These are phyloP conservation scores for Schizothecium vesticola DNA, from an alignment of 495 filamentous ascomycete species.

Conservation along the genomic window DNA sequence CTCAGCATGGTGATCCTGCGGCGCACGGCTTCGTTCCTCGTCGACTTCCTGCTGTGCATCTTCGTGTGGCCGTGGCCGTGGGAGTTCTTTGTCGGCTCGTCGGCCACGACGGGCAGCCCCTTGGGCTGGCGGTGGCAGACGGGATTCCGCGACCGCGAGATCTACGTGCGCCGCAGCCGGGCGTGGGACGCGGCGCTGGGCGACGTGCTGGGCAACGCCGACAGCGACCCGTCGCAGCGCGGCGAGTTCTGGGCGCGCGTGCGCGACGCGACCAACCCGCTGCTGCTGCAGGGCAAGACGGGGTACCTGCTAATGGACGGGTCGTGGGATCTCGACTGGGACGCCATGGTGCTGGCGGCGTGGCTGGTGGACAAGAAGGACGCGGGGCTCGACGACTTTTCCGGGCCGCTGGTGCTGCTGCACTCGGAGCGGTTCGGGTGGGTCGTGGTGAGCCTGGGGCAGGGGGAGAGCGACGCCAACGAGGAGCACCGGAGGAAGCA, in stretches of 20 bases:
- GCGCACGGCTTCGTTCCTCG: slow-evolving; percentile 54
- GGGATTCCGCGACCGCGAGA: slow-evolving; percentile 42
- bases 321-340: slow-evolving; percentile 79
- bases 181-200: slow-evolving; percentile 45
- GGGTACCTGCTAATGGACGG: slow-evolving; percentile 72
- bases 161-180: slow-evolving; percentile 65
- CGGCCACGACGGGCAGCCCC: slow-evolving; percentile 49
- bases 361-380: slow-evolving; percentile 56
- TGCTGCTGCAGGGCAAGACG: slow-evolving; percentile 61
- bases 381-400: slow-evolving; percentile 46
- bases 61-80: slow-evolving; percentile 72
- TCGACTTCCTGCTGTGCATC: slow-evolving; percentile 65
- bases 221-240: slow-evolving; percentile 9
- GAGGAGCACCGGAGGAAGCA: slow-evolving; percentile 55
- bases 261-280: slow-evolving; percentile 52
- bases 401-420: slow-evolving; percentile 61
- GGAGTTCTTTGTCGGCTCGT: slow-evolving; percentile 59
- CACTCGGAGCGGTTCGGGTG: slow-evolving; percentile 60
- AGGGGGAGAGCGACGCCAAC: slow-evolving; percentile 44
- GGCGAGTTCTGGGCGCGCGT: slow-evolving; percentile 34
- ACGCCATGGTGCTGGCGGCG: slow-evolving; percentile 63
- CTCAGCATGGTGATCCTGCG: slow-evolving; percentile 44
- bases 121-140: slow-evolving; percentile 62
- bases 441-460: slow-evolving; percentile 50
- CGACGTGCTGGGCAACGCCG: slow-evolving; percentile 33